Evolutionary conservation across 1,284 basidiomycete species (phyloP), one percentile per base, ranked within the genome.

Genomic region (Sanguinoderma infundibulare): DNA sequence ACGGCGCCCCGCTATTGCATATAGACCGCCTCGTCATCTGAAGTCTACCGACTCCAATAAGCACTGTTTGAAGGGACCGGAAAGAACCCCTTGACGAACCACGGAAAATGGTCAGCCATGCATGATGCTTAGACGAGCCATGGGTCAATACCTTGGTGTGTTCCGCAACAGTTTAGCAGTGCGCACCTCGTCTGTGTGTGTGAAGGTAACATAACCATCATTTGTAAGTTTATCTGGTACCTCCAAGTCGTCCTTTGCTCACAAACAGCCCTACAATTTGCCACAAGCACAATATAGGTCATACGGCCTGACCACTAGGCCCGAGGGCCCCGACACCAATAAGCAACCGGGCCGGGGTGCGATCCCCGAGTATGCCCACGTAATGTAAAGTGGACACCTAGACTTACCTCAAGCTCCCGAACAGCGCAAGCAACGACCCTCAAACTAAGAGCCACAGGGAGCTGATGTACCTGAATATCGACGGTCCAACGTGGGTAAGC

Each of bases 401-500:
- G 28, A 24, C 38, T 49, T 40, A 53, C 57, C 50, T 35, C 35
- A 38, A 20, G 34, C 52, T 46, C 24, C 17, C 50, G 38, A 44
- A 28, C 35, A 46, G 28, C 52, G 17, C 8, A 14, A 3, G 49
- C 42, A 9, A 32, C 32, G 28, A 62, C 60, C 60, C 60, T 42
- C 26, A 28, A 65, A 57, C 26, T 30, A 47, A 17, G 26, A 9
- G 26, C 46, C 32, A 55, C 55, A 44, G 20, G 24, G 12, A 20
- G 44, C 53, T 52, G 50, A 26, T 59, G 64, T 61, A 58, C 64
- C 61, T 59, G 54, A 22, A 15, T 39, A 30, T 47, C 38, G 24
- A 26, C 26, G 39, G n/a, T 24, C 46, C 32, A 32, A 34, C 55
- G 57, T 61, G 57, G 42, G 59, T 47, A 61, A 14, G 30, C 32